Base-by-base conservation (phyloP, 2,329 filamentous ascomycete genomes). In the Grosmannia serpens region DNA sequence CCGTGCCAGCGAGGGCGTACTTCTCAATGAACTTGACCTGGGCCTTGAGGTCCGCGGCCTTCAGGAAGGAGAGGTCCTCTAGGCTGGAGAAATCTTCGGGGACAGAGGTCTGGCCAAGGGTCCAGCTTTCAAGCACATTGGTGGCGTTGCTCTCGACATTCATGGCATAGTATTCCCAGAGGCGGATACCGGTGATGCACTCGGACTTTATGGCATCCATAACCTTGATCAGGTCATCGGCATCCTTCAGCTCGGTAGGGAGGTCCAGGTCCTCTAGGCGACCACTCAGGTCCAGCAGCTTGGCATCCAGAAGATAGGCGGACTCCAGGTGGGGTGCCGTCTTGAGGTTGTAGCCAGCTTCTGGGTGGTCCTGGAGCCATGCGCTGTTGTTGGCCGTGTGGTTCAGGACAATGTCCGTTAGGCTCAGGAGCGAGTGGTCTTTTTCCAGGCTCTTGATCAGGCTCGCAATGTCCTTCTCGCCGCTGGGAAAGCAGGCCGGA, bases 321-420 rank as follows among this genome's bases (percentile, higher is more conserved):
- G 84, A 77, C 67, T 86, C 79, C 17, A 88, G 71, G 82, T 84
- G 87, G 0, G 94, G 94, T 0, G 94, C 91, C 0, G 92, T 97
- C 47, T 85, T 85, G 63, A 96, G 77, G 70, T 95, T 99, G 78
- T 99, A 99, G 20, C 94, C 94, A 51, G 91, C 88, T 66, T 99
- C 94, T 0, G 95, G 94, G 68, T 99, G 92, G 61, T 95, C 87
- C 68, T 95, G 80, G 13, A 99, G 80, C 94, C 94, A 99, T 66
- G 87, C 83, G 72, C 88, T 95, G 73, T 97, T 97, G 75, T 96
- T 83, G 8, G 94, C 92, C 4, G 94, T 99, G 74, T 99, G 94
- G 68, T 99, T 99, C 77, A 94, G 91, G 51, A 99, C 95, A 62
- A 99, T 92, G 70, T 99, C 94, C 1, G 92, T 96, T 74, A 99